Conservation (phyloP, 768 basidiomycete genomes). For the Boletus sp. region DNA sequence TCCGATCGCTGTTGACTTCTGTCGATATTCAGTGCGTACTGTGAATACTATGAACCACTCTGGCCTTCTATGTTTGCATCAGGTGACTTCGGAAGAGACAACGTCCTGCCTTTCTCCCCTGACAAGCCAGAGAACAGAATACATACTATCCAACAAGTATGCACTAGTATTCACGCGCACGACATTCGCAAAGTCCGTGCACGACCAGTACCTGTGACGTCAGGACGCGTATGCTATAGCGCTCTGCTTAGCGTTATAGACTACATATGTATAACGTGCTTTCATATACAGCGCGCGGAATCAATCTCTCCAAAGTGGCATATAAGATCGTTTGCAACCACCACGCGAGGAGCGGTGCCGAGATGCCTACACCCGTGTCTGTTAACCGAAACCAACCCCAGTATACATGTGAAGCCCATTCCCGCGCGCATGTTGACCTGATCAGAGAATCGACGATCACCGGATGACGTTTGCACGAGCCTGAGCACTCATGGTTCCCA, state of each 20-base stretch:
- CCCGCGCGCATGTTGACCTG: not conserved
- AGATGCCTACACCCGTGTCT: no score
- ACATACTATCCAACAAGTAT: no score
- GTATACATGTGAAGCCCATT: not conserved
- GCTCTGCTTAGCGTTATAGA: not conserved
- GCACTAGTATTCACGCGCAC: no score
- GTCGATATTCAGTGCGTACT: no score
- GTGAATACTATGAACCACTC: no score
- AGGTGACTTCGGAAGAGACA: no score
- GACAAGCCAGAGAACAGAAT: no score
- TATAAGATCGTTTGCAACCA: not conserved
- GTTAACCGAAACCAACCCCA: no score
- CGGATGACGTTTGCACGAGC: not conserved
- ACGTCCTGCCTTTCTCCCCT: no score
- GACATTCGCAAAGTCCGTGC: not conserved
- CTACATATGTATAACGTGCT: not conserved
- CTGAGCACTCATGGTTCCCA: not conserved
- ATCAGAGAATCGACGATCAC: not conserved
- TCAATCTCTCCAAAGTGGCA: not conserved
- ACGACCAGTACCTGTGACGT: not conserved
- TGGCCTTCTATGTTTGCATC: no score
- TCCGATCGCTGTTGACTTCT: no score
- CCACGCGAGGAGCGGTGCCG: no score
- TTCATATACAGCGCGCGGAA: not conserved
- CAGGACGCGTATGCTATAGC: not conserved